phyloP scores from a whole-genome alignment of 2,329 filamentous ascomycete species.

The Pseudophaeomoniella oleicola region DNA sequence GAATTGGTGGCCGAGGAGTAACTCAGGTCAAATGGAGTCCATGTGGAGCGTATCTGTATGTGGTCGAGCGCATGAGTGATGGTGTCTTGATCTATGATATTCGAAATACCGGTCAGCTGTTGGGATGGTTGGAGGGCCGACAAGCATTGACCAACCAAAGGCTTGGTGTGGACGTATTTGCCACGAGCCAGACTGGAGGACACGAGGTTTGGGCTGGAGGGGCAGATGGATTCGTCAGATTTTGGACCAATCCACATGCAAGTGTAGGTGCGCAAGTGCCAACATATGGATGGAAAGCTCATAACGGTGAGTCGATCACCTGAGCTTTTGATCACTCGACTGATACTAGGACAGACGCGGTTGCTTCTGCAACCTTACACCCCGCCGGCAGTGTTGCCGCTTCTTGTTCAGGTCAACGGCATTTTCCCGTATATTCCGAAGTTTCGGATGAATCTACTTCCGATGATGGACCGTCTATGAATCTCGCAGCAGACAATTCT shows the following conservation, averaged over 20 bases:
- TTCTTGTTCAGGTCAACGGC: slow-evolving; percentile 33
- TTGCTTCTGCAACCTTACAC: slow-evolving; percentile 32
- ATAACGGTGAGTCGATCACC: slow-evolving; percentile 24
- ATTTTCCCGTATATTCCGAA: slow-evolving; percentile 8
- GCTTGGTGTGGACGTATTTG: slow-evolving; percentile 36
- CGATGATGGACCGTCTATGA: slow-evolving; percentile 4
- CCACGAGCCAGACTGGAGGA: slow-evolving; percentile 17
- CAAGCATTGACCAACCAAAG: slow-evolving; percentile 37
- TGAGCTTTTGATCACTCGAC: neutral
- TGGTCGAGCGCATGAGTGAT: slow-evolving; percentile 42
- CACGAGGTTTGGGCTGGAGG: slow-evolving; percentile 47
- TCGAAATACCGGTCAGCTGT: slow-evolving; percentile 33
- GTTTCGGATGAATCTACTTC: slow-evolving; percentile 11
- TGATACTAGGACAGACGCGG: slow-evolving; percentile 20
- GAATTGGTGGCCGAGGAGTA: slow-evolving; percentile 36
- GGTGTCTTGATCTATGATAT: slow-evolving; percentile 45
- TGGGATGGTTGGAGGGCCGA: slow-evolving; percentile 35
- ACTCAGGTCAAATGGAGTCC: slow-evolving; percentile 43
- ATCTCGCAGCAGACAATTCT: slow-evolving; percentile 8
- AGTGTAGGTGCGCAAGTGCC: slow-evolving; percentile 25
- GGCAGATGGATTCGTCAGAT: slow-evolving; percentile 37
- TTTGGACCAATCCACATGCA: slow-evolving; percentile 33
- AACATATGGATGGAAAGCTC: slow-evolving; percentile 26
- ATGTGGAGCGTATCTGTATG: slow-evolving; percentile 42
- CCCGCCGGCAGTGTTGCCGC: slow-evolving; percentile 30